Conservation (phyloP, 2,329 filamentous ascomycete genomes). For the Diaporthe velutina region DNA sequence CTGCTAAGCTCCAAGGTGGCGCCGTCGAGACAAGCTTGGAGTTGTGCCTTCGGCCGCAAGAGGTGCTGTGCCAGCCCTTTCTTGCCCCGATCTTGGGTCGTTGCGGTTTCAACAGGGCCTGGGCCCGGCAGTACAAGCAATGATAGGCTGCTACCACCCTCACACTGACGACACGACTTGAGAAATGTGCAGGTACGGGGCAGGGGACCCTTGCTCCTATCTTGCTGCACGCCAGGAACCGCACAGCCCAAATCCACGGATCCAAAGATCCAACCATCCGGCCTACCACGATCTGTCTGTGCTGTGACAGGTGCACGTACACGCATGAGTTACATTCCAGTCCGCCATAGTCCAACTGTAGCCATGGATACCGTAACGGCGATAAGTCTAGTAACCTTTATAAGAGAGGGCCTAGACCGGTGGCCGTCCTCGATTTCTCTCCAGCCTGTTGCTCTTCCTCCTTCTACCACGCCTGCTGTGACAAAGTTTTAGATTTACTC, state of each 20-base stretch:
- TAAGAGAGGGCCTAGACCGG: not conserved
- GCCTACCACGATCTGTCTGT: not conserved
- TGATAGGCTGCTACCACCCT: not conserved
- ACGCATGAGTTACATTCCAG: not conserved
- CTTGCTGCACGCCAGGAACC: not conserved
- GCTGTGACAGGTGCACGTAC: conserved; percentile 6
- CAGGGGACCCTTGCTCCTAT: conserved; percentile 1
- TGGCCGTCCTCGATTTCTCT: too few species aligned
- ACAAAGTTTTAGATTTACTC: not conserved
- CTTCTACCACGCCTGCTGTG: not conserved
- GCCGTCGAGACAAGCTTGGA: not conserved
- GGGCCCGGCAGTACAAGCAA: not conserved
- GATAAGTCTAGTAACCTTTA: not conserved
- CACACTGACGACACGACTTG: conserved; percentile 28
- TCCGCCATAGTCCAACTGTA: not conserved
- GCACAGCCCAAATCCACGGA: not conserved
- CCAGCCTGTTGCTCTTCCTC: not conserved
- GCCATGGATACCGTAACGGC: not conserved
- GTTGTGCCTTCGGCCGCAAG: not conserved
- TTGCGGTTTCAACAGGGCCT: not conserved
- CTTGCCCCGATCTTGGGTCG: not conserved
- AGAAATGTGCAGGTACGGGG: not conserved
- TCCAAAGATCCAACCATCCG: not conserved
- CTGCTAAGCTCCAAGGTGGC: not conserved
- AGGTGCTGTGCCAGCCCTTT: not conserved